Base-by-base conservation (phyloP, 176 grass and related monocot species). In the Avena eriantha region DNA sequence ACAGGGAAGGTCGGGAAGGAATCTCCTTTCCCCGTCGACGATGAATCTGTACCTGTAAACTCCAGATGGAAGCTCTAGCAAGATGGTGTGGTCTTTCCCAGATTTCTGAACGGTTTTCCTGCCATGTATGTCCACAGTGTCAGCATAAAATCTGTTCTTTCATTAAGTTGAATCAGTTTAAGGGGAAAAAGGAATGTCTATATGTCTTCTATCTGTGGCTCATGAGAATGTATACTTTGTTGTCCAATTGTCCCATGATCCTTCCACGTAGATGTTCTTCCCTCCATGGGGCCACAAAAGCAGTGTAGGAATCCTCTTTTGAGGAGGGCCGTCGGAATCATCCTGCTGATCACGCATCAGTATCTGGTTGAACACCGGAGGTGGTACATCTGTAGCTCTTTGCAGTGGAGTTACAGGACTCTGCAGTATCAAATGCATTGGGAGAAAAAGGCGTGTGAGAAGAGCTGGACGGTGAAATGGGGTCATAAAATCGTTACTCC, bases 161-260 rank as follows among this genome's bases (percentile, higher is more conserved):
- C 1, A 18, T 36, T 59, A 48, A 41, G 74, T 72, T 67, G 54
- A 7, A 56, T 77, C 22, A 76, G 33, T 47, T 47, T 47, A 11
- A 47, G 17, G 49, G 39, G 1, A 36, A 1, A 70, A 69, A 6
- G 9, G 13, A 59, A 59, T 23, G 18, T 19, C 16, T 8, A 55
- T 8, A 55, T 56, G 55, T 66, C 1, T 29, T 49, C 4, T 63
- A 1, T 64, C 47, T 1, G 29, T 1, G 66, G 4, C 10, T 24
- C 60, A 83, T 64, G 34, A 35, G 34, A 45, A 26, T 60, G 55
- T 94, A 95, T 94, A 95, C 93, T 83, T 92, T 75, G 93, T 80
- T 83, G 69, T 87, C 95, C 95, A 98, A 64, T 93, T 86, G 70
- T 98, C 93, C 95, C 95, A 98, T 80, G 95, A 98, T 79, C 95